phyloP scores from a whole-genome alignment of 129 eudicot genomes.

The Artemisia annua region DNA sequence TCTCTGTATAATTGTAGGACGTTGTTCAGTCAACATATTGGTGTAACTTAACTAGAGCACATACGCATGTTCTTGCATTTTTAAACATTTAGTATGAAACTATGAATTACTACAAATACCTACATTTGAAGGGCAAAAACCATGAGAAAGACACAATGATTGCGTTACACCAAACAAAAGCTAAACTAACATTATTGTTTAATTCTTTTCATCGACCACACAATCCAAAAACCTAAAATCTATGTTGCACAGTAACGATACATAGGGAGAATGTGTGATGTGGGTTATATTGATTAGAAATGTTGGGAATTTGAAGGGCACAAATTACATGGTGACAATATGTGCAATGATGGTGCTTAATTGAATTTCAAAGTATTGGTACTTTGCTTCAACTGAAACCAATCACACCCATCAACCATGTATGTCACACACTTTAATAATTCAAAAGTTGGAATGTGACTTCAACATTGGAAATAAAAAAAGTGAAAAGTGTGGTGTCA shows the following conservation, averaged over 20 bases:
- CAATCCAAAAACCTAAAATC: background rate
- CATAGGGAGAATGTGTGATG: background rate
- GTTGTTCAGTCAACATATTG: no score
- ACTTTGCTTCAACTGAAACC: conserved; percentile 33
- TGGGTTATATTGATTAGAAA: conserved; percentile 26
- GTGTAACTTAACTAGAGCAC: no score
- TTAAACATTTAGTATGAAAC: no score
- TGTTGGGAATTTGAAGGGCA: conserved; percentile 40
- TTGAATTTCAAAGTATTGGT: conserved; percentile 35
- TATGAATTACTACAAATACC: no score
- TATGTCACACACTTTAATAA: conserved; percentile 26
- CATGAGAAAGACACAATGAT: no score
- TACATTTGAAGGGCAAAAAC: no score
- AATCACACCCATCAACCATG: conserved; percentile 23
- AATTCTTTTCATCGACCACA: background rate
- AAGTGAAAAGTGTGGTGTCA: conserved; percentile 1
- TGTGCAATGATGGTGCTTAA: conserved; percentile 39
- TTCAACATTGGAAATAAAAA: conserved; percentile 5
- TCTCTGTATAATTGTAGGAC: no score
- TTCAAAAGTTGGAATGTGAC: conserved; percentile 27
- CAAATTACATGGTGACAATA: conserved; percentile 5
- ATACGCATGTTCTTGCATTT: no score
- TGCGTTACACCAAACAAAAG: no score
- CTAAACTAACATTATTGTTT: background rate
- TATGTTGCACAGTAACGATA: background rate